A percentile compares a stretch with the other conserved stretches of the same genome.
Conservation (phyloP, 495 filamentous ascomycete genomes). For the Amphirosellinia nigrospora region DNA sequence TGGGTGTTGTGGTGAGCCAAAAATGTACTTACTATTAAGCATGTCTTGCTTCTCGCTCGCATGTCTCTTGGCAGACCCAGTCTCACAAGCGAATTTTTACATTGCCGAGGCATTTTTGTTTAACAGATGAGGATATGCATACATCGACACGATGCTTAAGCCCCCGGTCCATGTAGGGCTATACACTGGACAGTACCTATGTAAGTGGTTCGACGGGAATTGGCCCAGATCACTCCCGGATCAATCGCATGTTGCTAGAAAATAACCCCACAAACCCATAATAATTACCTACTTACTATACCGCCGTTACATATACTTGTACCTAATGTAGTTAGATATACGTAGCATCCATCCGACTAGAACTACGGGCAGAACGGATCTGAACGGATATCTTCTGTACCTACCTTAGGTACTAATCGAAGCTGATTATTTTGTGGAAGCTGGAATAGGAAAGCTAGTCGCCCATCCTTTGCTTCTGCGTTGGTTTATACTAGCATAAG, state of each 20-base stretch:
- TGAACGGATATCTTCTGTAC: not conserved
- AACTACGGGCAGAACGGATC: too few species aligned
- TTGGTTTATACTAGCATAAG: too few species aligned
- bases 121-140: not conserved
- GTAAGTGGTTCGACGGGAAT: not conserved
- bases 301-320: too few species aligned
- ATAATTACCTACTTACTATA: not conserved
- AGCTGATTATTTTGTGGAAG: not conserved
- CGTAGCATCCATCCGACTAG: not conserved
- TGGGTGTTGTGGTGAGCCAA: not conserved
- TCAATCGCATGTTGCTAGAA: not conserved
- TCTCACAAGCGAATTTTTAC: conserved; percentile 11
- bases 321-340: not conserved
- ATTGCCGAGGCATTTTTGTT: conserved; percentile 12
- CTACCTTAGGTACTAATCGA: not conserved
- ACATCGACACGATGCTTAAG: not conserved
- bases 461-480: conserved; percentile 11
- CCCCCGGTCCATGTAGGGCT: not conserved
- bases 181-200: not conserved
- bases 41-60: not conserved
- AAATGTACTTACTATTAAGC: not conserved
- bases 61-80: not conserved
- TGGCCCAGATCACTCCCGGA: too few species aligned
- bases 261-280: not conserved
- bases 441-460: conserved; percentile 9